These are phyloP conservation scores for Ceratocystiopsis brevicomis DNA, from an alignment of 2,329 filamentous ascomycete species.

Conservation along the genomic window DNA sequence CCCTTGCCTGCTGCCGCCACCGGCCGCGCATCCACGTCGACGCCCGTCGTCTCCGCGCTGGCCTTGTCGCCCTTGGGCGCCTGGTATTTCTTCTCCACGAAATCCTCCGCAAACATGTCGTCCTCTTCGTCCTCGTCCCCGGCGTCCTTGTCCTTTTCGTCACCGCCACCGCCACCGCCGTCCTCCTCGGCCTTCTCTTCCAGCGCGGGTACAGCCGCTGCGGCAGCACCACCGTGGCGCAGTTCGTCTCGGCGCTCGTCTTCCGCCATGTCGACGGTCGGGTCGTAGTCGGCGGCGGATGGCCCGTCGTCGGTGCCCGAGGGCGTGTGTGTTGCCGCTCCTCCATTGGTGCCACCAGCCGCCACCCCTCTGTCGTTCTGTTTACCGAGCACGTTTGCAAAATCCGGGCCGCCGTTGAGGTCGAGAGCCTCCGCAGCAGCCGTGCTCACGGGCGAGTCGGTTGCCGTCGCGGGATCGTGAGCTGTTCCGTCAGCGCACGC, in stretches of 20 bases:
- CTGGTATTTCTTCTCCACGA: constrained; percentile 46
- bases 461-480: too few relatives aligned
- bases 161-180: constrained; percentile 12
- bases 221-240: constrained; percentile 33
- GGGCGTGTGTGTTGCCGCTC: too few relatives aligned
- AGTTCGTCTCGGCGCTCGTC: constrained; percentile 54
- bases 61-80: constrained; percentile 23
- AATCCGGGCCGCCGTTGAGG: constrained; percentile 45
- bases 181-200: constrained; percentile 14
- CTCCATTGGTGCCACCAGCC: constrained; percentile 4
- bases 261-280: constrained; percentile 72
- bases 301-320: constrained; percentile 64
- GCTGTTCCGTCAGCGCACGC: too few relatives aligned
- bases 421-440: constrained; percentile 38
- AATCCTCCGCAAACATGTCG: constrained; percentile 81
- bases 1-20: constrained; percentile 34
- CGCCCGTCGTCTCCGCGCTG: constrained; percentile 8
- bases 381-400: constrained; percentile 41
- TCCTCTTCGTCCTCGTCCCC: constrained; percentile 34
- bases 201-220: constrained; percentile 18
- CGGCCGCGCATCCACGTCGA: constrained; percentile 20
- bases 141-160: not conserved
- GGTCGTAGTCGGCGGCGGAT: constrained; percentile 87
- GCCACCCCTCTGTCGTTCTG: constrained; percentile 10
- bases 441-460: constrained; percentile 22